Conservation (phyloP, 768 basidiomycete species). For the Mycena vulgaris region DNA sequence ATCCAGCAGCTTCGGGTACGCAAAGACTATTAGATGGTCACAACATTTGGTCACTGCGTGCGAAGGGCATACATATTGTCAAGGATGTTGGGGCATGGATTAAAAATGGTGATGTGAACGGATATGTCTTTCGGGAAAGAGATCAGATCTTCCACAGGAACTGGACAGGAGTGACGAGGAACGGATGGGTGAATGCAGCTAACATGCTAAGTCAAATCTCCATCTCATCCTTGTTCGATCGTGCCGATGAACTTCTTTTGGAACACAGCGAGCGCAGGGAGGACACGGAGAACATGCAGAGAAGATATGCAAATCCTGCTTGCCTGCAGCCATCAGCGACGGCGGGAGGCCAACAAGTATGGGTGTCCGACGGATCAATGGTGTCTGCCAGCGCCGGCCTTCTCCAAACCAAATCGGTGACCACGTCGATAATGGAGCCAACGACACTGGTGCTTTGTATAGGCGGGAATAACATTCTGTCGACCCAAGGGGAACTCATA, state of each 20-base stretch:
- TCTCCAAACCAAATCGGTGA: constrained; percentile 14
- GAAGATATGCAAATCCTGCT: background rate
- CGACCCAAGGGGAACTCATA: background rate
- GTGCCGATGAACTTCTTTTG: background rate
- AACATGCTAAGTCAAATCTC: background rate
- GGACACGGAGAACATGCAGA: background rate
- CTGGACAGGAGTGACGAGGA: background rate
- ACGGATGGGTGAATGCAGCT: background rate
- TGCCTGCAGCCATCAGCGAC: background rate
- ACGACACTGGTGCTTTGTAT: background rate
- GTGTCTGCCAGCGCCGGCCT: constrained; percentile 16
- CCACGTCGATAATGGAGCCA: background rate
- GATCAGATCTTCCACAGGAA: background rate
- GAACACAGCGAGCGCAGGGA: background rate
- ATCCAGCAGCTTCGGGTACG: constrained; percentile 27
- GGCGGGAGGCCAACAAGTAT: background rate
- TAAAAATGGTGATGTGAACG: background rate
- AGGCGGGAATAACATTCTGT: background rate
- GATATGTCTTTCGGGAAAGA: too few species aligned
- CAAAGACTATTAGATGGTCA: constrained; percentile 34
- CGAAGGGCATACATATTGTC: background rate
- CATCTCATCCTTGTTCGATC: background rate
- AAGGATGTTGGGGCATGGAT: background rate
- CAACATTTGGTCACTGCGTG: background rate
- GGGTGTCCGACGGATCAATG: constrained; percentile 27